These are phyloP conservation scores for Pseudogymnoascus sp. DNA, from an alignment of 2,329 filamentous ascomycete species.

Conservation along the genomic window DNA sequence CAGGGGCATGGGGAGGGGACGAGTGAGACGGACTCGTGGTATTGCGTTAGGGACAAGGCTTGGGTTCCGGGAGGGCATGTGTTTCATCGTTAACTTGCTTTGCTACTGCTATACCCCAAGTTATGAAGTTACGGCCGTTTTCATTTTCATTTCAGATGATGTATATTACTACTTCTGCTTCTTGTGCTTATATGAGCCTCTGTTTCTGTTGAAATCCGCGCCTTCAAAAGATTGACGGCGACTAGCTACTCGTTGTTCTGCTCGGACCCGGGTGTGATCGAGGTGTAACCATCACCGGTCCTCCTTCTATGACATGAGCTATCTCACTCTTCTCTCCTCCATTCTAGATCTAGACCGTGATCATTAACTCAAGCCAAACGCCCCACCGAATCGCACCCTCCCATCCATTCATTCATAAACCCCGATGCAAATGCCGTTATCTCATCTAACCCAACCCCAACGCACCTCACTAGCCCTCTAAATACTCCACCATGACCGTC, in stretches of 20 bases:
- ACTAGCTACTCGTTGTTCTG: neutral
- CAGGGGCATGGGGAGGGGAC: constrained; percentile 18
- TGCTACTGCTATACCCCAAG: neutral
- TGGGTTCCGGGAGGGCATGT: constrained; percentile 21
- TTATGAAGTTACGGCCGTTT: neutral
- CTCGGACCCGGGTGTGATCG: neutral
- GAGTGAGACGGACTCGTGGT: constrained; percentile 23
- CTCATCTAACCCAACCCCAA: neutral
- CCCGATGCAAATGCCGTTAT: neutral
- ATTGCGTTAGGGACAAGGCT: constrained; percentile 19
- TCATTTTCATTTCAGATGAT: neutral
- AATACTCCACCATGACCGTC: constrained; percentile 90
- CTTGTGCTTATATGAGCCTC: neutral
- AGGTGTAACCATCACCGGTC: neutral
- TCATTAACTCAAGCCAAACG: neutral
- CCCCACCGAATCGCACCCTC: neutral
- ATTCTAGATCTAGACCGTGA: neutral
- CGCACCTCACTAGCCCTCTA: constrained; percentile 38
- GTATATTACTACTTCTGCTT: constrained; percentile 1
- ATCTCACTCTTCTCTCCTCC: neutral
- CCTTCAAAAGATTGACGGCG: neutral
- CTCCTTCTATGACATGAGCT: neutral
- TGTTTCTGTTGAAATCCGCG: neutral
- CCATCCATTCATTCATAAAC: neutral
- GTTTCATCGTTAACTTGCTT: constrained; percentile 17